Conservation (phyloP, 1,284 basidiomycete genomes). For the Rhodotorula sp. region DNA sequence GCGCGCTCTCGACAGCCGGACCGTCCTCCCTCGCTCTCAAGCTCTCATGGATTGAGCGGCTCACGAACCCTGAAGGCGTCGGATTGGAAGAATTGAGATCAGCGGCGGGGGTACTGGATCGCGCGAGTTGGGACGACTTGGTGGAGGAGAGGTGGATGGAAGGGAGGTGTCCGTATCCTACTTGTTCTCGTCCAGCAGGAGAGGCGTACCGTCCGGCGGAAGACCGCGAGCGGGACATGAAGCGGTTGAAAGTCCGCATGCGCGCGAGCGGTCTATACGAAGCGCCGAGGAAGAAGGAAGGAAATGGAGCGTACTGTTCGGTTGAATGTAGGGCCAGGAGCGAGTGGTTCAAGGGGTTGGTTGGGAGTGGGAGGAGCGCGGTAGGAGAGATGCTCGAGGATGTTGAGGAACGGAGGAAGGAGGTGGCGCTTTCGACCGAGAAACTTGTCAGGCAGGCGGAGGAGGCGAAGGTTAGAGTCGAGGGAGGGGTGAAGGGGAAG, state of each 20-base stretch:
- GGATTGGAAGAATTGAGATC: too few species aligned
- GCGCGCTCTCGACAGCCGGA: too few species aligned
- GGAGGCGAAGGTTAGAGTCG: background rate
- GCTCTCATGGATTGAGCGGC: background rate
- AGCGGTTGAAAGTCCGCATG: constrained; percentile 4
- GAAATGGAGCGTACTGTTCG: constrained; percentile 24
- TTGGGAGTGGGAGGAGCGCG: constrained; percentile 18
- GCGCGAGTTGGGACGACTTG: too few species aligned
- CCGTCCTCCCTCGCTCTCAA: background rate
- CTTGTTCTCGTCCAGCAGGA: too few species aligned
- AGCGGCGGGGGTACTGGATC: too few species aligned
- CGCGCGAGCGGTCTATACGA: constrained; percentile 13
- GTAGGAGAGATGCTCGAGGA: constrained; percentile 28
- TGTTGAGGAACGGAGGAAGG: constrained; percentile 23
- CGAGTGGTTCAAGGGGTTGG: constrained; percentile 11
- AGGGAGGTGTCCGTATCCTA: too few species aligned
- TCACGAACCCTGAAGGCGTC: too few species aligned
- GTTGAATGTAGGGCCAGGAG: constrained; percentile 15
- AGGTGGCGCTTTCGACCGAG: constrained; percentile 3
- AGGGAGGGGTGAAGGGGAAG: background rate
- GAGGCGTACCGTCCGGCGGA: too few species aligned
- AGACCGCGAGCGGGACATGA: too few species aligned
- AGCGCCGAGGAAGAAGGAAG: background rate
- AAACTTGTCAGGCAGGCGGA: constrained; percentile 1
- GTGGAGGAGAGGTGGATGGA: too few species aligned